Percentiles rank a stretch among this genome's conserved stretches.
phyloP scores from a whole-genome alignment of 1,139 yeast species.

The Taphrina populina region DNA sequence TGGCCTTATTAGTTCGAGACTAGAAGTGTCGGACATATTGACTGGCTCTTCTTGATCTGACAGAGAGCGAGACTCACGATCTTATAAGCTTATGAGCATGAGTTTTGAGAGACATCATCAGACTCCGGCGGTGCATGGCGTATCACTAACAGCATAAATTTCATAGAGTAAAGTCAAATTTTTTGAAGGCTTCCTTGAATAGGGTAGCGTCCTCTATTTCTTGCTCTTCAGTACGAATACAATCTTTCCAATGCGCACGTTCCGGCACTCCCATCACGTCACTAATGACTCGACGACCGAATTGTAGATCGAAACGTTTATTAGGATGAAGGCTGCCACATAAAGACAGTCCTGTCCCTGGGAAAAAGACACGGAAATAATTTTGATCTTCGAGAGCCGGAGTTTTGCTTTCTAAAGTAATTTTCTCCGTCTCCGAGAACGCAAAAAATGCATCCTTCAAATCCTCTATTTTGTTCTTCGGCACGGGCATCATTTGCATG shows the following conservation, averaged over 20 bases:
- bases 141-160: background rate
- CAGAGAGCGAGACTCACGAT: no score
- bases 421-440: constrained; percentile 38
- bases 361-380: constrained; percentile 39
- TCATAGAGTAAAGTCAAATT: constrained; percentile 46
- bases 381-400: constrained; percentile 32
- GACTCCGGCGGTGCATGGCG: no score
- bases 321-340: constrained; percentile 40
- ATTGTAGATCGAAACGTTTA: constrained; percentile 60
- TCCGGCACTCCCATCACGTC: constrained; percentile 58
- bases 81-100: no score
- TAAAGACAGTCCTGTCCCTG: constrained; percentile 31
- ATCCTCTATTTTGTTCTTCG: constrained; percentile 36
- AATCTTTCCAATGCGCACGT: constrained; percentile 70
- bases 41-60: no score
- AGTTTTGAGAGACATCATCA: no score
- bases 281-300: constrained; percentile 75
- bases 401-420: constrained; percentile 1
- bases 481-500: constrained; percentile 45
- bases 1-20: no score
- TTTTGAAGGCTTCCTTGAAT: constrained; percentile 55
- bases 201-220: constrained; percentile 63
- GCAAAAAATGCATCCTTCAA: constrained; percentile 39
- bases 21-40: no score
- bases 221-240: constrained; percentile 58